These are phyloP conservation scores for Trichoderma koningiopsis DNA, from an alignment of 2,329 filamentous ascomycete genomes.

Conservation along the genomic window DNA sequence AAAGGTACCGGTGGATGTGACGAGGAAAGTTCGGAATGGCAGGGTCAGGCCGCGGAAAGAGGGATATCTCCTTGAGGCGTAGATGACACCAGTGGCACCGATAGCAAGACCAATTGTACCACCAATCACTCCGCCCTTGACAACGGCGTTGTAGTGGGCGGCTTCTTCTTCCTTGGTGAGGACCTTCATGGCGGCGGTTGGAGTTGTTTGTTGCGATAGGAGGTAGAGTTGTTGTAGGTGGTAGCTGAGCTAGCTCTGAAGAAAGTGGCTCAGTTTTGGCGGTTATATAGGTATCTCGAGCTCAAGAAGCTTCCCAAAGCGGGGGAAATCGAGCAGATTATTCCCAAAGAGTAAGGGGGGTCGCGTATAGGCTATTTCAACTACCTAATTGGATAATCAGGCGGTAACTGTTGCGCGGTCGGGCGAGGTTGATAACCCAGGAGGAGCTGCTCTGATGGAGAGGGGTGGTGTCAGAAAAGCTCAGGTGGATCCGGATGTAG, in stretches of 20 bases:
- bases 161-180: slow-evolving; percentile 90
- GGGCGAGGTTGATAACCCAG: slow-evolving; percentile 12
- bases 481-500: slow-evolving; percentile 9
- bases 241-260: slow-evolving; percentile 1
- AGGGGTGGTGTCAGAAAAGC: slow-evolving; percentile 18
- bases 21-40: slow-evolving; percentile 88
- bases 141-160: slow-evolving; percentile 78
- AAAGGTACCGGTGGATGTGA: slow-evolving; percentile 81
- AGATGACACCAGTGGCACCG: slow-evolving; percentile 68
- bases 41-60: slow-evolving; percentile 81
- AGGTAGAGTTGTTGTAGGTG: background rate
- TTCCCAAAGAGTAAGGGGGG: background rate
- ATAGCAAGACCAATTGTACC: slow-evolving; percentile 66
- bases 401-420: slow-evolving; percentile 14
- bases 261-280: background rate
- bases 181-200: slow-evolving; percentile 74
- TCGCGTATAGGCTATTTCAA: background rate
- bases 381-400: background rate
- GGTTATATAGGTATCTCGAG: background rate
- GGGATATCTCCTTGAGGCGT: slow-evolving; percentile 70
- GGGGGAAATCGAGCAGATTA: background rate
- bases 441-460: slow-evolving; percentile 8
- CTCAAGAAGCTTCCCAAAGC: background rate
- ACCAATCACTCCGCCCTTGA: slow-evolving; percentile 78
- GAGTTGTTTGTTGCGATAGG: background rate